Percentiles rank a stretch among this genome's conserved stretches.
Conservation (phyloP, 2,329 filamentous ascomycete genomes). For the Ophiostoma ulmi region DNA sequence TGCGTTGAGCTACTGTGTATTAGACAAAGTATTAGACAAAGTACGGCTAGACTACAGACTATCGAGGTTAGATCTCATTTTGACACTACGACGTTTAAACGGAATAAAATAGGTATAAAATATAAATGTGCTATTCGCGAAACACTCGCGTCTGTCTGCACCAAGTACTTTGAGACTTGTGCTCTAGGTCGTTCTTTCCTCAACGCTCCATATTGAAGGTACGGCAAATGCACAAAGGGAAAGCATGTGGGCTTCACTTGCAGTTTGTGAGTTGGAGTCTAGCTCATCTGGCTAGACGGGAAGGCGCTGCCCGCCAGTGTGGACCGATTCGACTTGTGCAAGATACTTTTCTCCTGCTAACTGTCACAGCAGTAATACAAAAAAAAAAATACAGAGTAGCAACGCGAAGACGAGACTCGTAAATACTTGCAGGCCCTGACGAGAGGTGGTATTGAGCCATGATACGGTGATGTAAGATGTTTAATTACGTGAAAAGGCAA, state of each 20-base stretch:
- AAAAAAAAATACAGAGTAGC: background rate
- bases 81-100: background rate
- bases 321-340: background rate
- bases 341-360: too few species aligned
- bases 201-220: background rate
- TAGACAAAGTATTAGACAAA: background rate
- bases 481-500: background rate
- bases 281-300: conserved; percentile 14
- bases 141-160: background rate
- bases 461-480: conserved; percentile 14
- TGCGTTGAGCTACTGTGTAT: background rate
- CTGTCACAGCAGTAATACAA: background rate
- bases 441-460: background rate
- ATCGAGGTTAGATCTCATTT: background rate
- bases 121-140: background rate
- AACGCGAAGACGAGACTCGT: background rate
- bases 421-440: background rate
- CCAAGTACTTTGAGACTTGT: background rate
- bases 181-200: conserved; percentile 15
- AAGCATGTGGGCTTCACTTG: conserved; percentile 13
- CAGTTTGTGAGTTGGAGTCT: background rate
- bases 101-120: background rate
- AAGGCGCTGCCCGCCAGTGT: conserved; percentile 24
- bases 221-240: background rate
- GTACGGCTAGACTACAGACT: background rate